These are phyloP conservation scores for Wallemia hederae DNA, from an alignment of 1,284 basidiomycete genomes.

Conservation along the genomic window DNA sequence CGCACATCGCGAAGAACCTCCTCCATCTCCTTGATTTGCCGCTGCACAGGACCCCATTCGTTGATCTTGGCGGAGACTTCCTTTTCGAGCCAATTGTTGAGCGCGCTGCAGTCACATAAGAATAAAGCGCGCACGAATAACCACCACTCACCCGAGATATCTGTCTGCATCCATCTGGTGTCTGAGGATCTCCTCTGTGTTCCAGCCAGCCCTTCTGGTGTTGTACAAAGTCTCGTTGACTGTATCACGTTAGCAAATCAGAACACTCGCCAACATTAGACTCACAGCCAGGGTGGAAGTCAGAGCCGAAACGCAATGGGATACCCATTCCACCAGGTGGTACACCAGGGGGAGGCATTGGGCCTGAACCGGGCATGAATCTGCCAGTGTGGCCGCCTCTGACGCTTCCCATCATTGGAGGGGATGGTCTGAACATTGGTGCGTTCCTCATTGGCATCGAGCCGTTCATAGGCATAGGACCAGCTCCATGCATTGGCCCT, in stretches of 20 bases:
- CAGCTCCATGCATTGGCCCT: not conserved
- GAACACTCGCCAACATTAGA: no score
- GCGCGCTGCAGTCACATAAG: not conserved
- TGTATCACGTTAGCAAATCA: not conserved
- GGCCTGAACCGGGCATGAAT: no score
- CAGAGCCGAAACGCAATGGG: not conserved
- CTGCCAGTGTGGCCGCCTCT: not conserved
- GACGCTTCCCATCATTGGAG: not conserved
- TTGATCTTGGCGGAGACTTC: conserved; percentile 1
- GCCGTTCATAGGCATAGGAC: not conserved
- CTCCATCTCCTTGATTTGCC: not conserved
- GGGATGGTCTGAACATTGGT: not conserved
- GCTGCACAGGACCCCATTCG: not conserved
- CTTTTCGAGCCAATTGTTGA: conserved; percentile 1
- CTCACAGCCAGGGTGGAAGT: conserved; percentile 1
- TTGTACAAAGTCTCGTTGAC: not conserved
- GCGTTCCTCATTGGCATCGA: not conserved
- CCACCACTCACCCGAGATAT: not conserved
- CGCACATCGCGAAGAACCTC: not conserved
- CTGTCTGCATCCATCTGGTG: conserved; percentile 1
- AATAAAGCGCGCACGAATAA: not conserved
- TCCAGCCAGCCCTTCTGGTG: not conserved
- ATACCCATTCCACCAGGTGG: not conserved
- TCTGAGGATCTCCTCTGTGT: conserved; percentile 1
- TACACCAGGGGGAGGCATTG: not conserved